phyloP scores from a whole-genome alignment of 768 basidiomycete species.

The Trametes elegans region DNA sequence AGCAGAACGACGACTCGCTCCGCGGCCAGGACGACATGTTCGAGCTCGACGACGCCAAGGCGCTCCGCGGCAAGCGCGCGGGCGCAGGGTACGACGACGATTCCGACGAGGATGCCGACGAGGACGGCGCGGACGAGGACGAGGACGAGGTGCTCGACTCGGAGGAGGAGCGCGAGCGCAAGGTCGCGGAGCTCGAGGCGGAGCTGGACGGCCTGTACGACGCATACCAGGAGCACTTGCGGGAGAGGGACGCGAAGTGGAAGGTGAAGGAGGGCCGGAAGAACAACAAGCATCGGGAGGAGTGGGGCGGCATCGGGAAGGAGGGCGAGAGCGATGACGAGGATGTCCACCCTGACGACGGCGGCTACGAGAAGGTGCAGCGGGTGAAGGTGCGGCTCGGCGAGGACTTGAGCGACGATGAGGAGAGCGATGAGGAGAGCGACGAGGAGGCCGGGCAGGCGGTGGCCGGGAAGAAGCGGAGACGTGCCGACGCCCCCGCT shows the following conservation, averaged over 20 bases:
- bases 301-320: slow-evolving; percentile 73
- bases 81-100: slow-evolving; percentile 44
- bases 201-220: slow-evolving; percentile 90
- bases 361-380: slow-evolving; percentile 72
- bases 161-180: slow-evolving; percentile 70
- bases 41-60: slow-evolving; percentile 63
- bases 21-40: slow-evolving; percentile 86
- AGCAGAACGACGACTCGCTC: slow-evolving; percentile 74
- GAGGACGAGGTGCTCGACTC: slow-evolving; percentile 46
- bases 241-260: slow-evolving; percentile 85
- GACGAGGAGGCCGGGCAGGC: slow-evolving; percentile 44
- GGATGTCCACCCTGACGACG: slow-evolving; percentile 40
- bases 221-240: slow-evolving; percentile 74
- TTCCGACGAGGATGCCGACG: slow-evolving; percentile 39
- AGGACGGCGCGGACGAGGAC: slow-evolving; percentile 42
- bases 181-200: slow-evolving; percentile 66
- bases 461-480: slow-evolving; percentile 40
- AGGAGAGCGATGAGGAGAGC: slow-evolving; percentile 43
- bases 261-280: slow-evolving; percentile 76
- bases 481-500: slow-evolving; percentile 28
- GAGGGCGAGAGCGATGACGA: slow-evolving; percentile 43
- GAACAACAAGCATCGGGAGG: slow-evolving; percentile 71
- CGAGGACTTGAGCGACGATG: slow-evolving; percentile 46
- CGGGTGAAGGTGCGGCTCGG: slow-evolving; percentile 47
- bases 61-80: slow-evolving; percentile 39